A percentile compares a stretch with the other conserved stretches of the same genome.
These are phyloP conservation scores for Sechiopsis laciniata DNA, from an alignment of 306 rosid genomes.

Conservation along the genomic window DNA sequence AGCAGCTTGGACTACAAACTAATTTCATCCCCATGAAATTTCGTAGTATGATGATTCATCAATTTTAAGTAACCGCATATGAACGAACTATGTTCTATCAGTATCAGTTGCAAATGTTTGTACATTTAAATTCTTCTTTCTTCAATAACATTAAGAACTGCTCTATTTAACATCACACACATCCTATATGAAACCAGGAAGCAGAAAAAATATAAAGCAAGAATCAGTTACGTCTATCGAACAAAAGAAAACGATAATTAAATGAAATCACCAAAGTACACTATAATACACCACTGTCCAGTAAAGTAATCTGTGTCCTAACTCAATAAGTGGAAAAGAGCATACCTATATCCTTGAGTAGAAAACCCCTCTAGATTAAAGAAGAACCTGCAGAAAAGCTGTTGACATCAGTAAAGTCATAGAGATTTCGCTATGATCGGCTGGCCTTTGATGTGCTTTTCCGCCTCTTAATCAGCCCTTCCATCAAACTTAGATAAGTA, in stretches of 20 bases:
- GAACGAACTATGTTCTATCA: not conserved
- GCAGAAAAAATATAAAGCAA: not conserved
- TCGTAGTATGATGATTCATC: not conserved
- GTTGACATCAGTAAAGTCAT: not conserved
- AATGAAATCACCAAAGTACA: not conserved
- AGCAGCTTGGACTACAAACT: not conserved
- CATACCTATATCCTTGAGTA: slow-evolving; percentile 4
- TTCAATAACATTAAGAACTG: not conserved
- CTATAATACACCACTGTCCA: not conserved
- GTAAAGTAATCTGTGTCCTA: too few species aligned
- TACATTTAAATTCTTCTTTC: not conserved
- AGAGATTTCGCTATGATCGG: slow-evolving; percentile 19
- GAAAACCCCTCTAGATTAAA: not conserved
- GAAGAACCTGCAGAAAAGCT: slow-evolving; percentile 6
- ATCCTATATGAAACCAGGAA: not conserved
- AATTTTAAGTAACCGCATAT: not conserved
- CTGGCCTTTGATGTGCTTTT: slow-evolving; percentile 48
- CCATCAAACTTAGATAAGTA: slow-evolving; percentile 59
- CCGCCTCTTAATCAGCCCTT: slow-evolving; percentile 67
- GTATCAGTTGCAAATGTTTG: slow-evolving; percentile 6
- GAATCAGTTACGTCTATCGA: not conserved
- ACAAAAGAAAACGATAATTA: not conserved
- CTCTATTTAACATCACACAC: not conserved
- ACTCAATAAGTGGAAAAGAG: not conserved
- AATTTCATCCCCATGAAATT: not conserved